Conservation (phyloP, 2,329 filamentous ascomycete genomes). For the Lachnellula suecica region DNA sequence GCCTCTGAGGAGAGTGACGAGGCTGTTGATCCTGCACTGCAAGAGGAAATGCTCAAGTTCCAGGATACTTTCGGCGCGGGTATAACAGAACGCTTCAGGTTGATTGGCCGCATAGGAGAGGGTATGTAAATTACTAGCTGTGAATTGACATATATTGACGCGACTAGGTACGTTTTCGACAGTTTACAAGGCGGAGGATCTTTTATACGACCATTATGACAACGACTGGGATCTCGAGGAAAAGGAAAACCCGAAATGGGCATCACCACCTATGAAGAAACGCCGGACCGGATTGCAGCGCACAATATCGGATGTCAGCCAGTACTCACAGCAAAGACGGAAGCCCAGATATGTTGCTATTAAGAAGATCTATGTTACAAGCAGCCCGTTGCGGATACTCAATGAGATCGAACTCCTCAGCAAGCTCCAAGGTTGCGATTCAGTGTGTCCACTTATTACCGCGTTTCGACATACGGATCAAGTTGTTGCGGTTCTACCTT, state of each 20-base stretch:
- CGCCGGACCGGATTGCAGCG: conserved; percentile 40
- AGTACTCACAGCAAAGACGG: conserved; percentile 38
- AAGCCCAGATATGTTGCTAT: conserved; percentile 84
- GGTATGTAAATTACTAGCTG: conserved; percentile 49
- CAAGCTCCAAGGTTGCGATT: conserved; percentile 77
- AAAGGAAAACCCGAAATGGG: conserved; percentile 64
- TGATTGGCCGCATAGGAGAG: conserved; percentile 97
- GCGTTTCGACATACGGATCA: conserved; percentile 95
- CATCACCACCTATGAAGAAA: conserved; percentile 64
- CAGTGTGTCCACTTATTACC: conserved; percentile 93
- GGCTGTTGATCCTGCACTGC: conserved; percentile 64
- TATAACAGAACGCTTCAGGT: conserved; percentile 78
- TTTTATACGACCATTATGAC: conserved; percentile 77
- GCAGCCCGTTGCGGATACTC: conserved; percentile 86
- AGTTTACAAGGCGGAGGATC: conserved; percentile 96
- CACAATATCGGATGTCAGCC: conserved; percentile 20
- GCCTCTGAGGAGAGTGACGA: conserved; percentile 58
- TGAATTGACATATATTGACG: conserved; percentile 12
- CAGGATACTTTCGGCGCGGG: conserved; percentile 79
- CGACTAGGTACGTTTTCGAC: conserved; percentile 88
- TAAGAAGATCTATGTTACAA: conserved; percentile 99
- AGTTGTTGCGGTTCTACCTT: conserved; percentile 90
- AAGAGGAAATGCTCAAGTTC: conserved; percentile 84
- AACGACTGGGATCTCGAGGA: conserved; percentile 84
- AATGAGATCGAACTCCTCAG: conserved; percentile 95